Percentiles rank a stretch among this genome's conserved stretches.
phyloP scores from a whole-genome alignment of 306 rosid species.

The Castanopsis chinensis region DNA sequence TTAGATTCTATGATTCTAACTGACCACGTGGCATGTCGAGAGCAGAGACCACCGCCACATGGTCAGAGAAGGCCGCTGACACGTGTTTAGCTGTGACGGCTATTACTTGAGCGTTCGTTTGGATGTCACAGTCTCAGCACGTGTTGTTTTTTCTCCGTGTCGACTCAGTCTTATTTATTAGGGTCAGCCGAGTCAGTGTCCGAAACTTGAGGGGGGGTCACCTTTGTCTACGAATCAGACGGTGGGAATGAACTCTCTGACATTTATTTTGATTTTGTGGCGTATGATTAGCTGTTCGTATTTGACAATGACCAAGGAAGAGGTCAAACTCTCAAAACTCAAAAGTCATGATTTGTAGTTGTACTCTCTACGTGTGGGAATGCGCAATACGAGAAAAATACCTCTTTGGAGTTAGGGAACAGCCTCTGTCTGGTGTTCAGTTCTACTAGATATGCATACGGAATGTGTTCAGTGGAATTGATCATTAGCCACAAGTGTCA shows the following conservation, averaged over 20 bases:
- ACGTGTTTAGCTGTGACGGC: slow-evolving; percentile 45
- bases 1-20: slow-evolving; percentile 28
- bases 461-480: too few species aligned
- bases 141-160: not conserved
- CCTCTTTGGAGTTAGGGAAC: not conserved
- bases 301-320: not conserved
- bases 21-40: slow-evolving; percentile 19
- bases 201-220: not conserved
- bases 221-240: not conserved
- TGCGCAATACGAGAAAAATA: not conserved
- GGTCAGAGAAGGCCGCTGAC: slow-evolving; percentile 28
- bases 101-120: not conserved
- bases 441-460: too few species aligned
- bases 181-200: not conserved
- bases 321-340: not conserved
- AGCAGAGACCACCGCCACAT: not conserved
- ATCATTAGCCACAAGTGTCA: too few species aligned
- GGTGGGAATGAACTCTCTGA: not conserved
- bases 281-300: not conserved
- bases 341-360: not conserved
- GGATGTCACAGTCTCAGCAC: slow-evolving; percentile 11
- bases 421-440: fast-evolving
- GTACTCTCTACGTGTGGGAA: not conserved
- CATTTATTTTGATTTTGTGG: not conserved
- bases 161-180: not conserved